Base-by-base conservation (phyloP, 2,329 filamentous ascomycete genomes). In the Colletotrichum cereale region DNA sequence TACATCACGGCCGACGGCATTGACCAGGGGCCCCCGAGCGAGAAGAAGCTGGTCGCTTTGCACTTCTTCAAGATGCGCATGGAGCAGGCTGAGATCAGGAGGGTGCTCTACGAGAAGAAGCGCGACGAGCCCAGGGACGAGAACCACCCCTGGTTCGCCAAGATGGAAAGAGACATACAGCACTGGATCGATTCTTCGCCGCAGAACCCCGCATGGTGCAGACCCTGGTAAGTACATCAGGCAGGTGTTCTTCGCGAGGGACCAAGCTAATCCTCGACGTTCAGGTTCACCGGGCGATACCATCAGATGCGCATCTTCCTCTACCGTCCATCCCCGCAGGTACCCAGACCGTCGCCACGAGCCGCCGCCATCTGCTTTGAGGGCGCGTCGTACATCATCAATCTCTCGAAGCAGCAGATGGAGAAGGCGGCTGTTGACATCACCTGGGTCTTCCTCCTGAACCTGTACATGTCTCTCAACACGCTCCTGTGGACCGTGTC, bases 61-160 rank as follows among this genome's bases (percentile, higher is more conserved):
- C 96, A 99, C 79, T 96, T 97, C 77, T 95, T 95, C 84, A 96
- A 93, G 78, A 97, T 98, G 94, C 88, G 94, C 66, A 82, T 97
- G 69, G 85, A 95, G 16, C 95, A 98, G 79, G 90, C 95, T 18
- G 96, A 98, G 81, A 96, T 98, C 53, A 88, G 95, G 68, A 89
- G 95, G 69, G 92, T 91, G 8, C 85, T 98, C 0, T 98, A 99
- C 79, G 92, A 97, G 76, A 92, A 91, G 80, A 96, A 96, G 80
- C 88, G 92, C 55, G 83, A 90, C 0, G 91, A 93, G 62, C 95
- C 96, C 0, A 89, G 89, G 64, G 89, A 92, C 78, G 94, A 97
- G 77, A 87, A 89, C 50, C 92, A 98, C 81, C 93, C 93, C 2
- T 98, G 96, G 95, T 98, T 97, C 78, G 81, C 86, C 31, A 85